Evolutionary conservation across 1,139 yeast species (phyloP), one percentile per base, ranked within the genome.

Genomic region (Petasospora rhodanensis): DNA sequence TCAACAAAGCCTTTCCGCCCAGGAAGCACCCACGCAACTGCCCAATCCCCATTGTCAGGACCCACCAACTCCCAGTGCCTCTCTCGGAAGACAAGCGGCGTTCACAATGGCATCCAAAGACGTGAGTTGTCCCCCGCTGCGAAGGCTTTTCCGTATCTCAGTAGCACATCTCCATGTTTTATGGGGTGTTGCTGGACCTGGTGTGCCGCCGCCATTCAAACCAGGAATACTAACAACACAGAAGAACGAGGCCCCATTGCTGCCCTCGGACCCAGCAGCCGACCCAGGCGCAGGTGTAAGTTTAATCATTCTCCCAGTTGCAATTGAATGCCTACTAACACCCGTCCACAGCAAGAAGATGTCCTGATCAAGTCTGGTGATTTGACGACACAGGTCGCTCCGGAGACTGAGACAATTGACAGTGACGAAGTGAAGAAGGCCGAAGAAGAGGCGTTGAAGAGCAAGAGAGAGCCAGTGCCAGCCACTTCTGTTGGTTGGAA

Each of bases 401-500:
- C 35, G 5, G 23, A 26, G 7, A 25, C 41, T 3, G 38, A 45
- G 23, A 28, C 37, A 4, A 34, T 48, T 21, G 47, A 41, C 21
- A 32, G 29, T 8, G 40, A 24, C 2, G 40, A 41, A 2, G 28
- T 51, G 20, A 40, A 41, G 25, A 45, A 44, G 31, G 53, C 61
- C 15, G 58, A 58, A 29, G 52, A 52, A 28, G 51, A 56, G 35
- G 56, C 57, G 4, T 51, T 52, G 24, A 53, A 47, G 2, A 64
- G 66, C 1, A 70, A 73, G 22, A 67, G 91, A 54, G 58, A 64
- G 29, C 59, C 79, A 1, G 74, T 68, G 7, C 76, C 73, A 18
- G 83, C 91, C 2, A 70, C 87, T 1, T 79, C 70, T 52, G 69
- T 86, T 37, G 97, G 97, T 14, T 89, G 97, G 97, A 84, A 80